Conservation (phyloP, 208 protist genomes). For the Leishmania braziliensis region DNA sequence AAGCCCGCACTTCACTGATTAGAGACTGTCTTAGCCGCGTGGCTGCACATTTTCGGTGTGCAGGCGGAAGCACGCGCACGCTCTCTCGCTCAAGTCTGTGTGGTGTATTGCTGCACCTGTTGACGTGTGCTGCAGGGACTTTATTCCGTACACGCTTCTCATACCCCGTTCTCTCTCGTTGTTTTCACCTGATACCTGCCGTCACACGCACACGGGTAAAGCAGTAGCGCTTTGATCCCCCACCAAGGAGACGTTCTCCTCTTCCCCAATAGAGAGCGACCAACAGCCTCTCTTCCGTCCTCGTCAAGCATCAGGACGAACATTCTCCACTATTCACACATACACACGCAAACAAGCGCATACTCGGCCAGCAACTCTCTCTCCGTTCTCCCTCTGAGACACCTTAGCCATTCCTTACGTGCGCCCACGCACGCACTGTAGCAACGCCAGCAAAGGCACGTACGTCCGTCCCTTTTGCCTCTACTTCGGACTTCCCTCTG, state of each 20-base stretch:
- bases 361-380: background rate
- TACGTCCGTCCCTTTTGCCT: background rate
- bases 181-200: background rate
- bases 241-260: background rate
- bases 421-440: background rate
- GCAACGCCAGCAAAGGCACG: background rate
- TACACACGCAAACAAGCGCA: too few species aligned
- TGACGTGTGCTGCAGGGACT: background rate
- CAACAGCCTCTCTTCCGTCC: background rate
- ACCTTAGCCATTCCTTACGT: background rate
- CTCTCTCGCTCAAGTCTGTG: background rate
- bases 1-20: background rate
- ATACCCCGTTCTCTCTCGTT: background rate
- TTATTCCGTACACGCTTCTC: background rate
- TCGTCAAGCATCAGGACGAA: background rate
- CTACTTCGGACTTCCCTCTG: background rate
- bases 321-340: background rate
- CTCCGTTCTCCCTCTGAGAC: background rate
- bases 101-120: background rate
- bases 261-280: background rate
- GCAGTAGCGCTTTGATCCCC: background rate
- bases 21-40: background rate
- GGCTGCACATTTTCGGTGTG: background rate
- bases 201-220: slow-evolving; percentile 3
- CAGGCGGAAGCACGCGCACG: too few species aligned